Evolutionary conservation across 2,329 filamentous ascomycete species (phyloP).

Genomic region (Epichloe amarillans): DNA sequence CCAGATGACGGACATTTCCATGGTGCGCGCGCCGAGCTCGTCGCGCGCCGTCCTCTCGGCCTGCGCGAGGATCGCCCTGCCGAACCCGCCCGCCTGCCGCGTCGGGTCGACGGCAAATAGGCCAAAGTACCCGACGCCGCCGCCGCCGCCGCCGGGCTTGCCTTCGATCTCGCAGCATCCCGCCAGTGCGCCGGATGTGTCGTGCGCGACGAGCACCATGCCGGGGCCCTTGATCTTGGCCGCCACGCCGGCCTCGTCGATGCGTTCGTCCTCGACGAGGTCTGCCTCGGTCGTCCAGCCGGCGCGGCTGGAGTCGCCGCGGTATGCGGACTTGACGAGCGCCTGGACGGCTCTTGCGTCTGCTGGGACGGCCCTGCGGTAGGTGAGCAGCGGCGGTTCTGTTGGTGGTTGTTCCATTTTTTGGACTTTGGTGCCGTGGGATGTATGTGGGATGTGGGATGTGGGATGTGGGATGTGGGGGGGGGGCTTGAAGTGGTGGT

Average conservation of each 20-base stretch:
- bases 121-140: constrained; percentile 28
- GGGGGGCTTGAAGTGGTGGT: no score
- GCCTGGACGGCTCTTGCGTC: constrained; percentile 21
- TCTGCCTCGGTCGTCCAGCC: constrained; percentile 37
- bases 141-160: constrained; percentile 14
- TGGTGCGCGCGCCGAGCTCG: constrained; percentile 17
- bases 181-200: constrained; percentile 16
- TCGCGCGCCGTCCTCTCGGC: constrained; percentile 26
- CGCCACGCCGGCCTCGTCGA: constrained; percentile 22
- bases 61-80: constrained; percentile 24
- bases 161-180: constrained; percentile 32
- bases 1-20: constrained; percentile 34
- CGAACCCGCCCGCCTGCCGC: constrained; percentile 30
- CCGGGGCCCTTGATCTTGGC: constrained; percentile 28
- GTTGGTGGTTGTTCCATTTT: neutral
- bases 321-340: constrained; percentile 31
- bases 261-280: constrained; percentile 29
- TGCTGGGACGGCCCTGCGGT: constrained; percentile 21
- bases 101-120: constrained; percentile 33
- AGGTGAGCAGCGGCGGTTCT: constrained; percentile 15
- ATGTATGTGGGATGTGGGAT: no score
- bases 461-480: no score
- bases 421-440: no score
- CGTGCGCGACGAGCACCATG: constrained; percentile 24
- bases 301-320: constrained; percentile 24